Evolutionary conservation across 78 protist genomes (phyloP).

Genomic region (Trichosphaerium sp.): DNA sequence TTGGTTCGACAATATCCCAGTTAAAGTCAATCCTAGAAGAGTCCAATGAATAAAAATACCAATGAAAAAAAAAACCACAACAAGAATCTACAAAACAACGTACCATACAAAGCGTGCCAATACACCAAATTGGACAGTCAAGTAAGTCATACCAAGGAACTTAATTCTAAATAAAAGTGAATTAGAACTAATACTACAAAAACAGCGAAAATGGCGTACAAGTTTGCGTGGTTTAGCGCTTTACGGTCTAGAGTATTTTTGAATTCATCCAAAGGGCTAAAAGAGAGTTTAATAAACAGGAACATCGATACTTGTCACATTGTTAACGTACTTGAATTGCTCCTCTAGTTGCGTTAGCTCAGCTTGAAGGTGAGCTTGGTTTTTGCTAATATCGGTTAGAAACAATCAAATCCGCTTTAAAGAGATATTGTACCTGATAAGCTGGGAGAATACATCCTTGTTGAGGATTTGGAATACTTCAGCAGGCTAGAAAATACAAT

Average conservation of each 20-base stretch:
- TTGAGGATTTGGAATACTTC: too few relatives aligned
- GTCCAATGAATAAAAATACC: too few relatives aligned
- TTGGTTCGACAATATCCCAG: slow-evolving; percentile 38
- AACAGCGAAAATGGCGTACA: slow-evolving; percentile 1
- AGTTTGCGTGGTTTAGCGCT: slow-evolving; percentile 2
- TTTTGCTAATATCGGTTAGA: slow-evolving; percentile 16
- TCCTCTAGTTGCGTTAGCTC: too few relatives aligned
- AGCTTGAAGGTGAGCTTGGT: too few relatives aligned
- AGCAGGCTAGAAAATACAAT: slow-evolving; percentile 15
- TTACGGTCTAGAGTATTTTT: background rate
- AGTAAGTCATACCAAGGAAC: slow-evolving; percentile 31
- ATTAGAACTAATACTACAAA: slow-evolving; percentile 10
- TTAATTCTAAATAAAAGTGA: slow-evolving; percentile 12
- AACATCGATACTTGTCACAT: slow-evolving; percentile 28
- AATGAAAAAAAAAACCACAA: too few relatives aligned
- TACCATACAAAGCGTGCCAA: slow-evolving; percentile 34
- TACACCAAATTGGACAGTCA: slow-evolving; percentile 16
- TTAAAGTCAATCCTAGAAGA: too few relatives aligned
- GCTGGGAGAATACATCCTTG: too few relatives aligned
- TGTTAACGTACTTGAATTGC: too few relatives aligned
- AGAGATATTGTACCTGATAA: background rate
- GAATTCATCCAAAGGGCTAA: slow-evolving; percentile 32
- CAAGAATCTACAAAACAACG: slow-evolving; percentile 21
- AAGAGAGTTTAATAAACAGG: background rate
- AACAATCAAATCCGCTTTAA: slow-evolving; percentile 6